These are phyloP conservation scores for thale cress (Arabidopsis thaliana) DNA, from an alignment of 345 rosid genomes.

Conservation along the genomic window TAIR10.1 NC_003075.7:1312001-1312500, in stretches of 20 bases:
- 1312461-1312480: too few relatives aligned
- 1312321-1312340: neutral
- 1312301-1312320: neutral
- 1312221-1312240: neutral
- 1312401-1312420: too few relatives aligned
- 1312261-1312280: neutral
- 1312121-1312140: conserved; percentile 8
- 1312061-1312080: neutral
- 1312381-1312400: neutral
- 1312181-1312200: neutral
- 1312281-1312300: neutral
- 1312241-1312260: conserved; percentile 9
- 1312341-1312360: too few relatives aligned
- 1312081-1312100: neutral
- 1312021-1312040: conserved; percentile 65
- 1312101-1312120: neutral
- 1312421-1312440: too few relatives aligned
- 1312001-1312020: conserved; percentile 55
- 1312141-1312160: neutral
- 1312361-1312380: neutral
- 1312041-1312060: conserved; percentile 58
- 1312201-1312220: neutral
- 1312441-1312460: too few relatives aligned
- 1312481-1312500: too few relatives aligned
- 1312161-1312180: neutral